Evolutionary conservation across 2,329 filamentous ascomycete genomes (phyloP).

Genomic region (Penicillium sp.): DNA sequence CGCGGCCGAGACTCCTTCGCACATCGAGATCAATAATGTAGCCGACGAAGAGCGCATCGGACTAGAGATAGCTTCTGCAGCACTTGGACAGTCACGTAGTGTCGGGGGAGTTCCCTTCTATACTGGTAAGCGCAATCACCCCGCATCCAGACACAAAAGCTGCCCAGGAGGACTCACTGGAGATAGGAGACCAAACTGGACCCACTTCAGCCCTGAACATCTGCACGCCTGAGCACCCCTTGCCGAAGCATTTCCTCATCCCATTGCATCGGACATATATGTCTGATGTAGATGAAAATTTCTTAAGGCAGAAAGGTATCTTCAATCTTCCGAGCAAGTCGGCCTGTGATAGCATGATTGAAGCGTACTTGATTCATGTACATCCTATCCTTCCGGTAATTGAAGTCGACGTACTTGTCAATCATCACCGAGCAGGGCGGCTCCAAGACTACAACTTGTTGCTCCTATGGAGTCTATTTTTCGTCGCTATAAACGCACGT

Average conservation of each 20-base stretch:
- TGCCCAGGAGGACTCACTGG: too few species aligned
- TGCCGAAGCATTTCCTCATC: neutral
- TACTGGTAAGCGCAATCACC: conserved; percentile 16
- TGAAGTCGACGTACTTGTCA: conserved; percentile 33
- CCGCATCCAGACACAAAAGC: too few species aligned
- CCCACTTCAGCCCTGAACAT: conserved; percentile 14
- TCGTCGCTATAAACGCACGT: conserved; percentile 37
- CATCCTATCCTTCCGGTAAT: conserved; percentile 43
- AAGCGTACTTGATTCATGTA: conserved; percentile 31
- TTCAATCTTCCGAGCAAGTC: neutral
- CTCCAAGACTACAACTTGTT: conserved; percentile 36
- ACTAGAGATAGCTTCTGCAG: conserved; percentile 28
- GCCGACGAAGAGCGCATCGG: conserved; percentile 26
- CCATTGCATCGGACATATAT: neutral
- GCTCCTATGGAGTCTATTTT: conserved; percentile 45
- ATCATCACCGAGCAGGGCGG: conserved; percentile 29
- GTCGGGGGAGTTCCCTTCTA: conserved; percentile 28
- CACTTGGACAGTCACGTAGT: conserved; percentile 20
- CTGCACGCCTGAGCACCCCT: neutral
- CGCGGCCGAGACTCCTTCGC: too few species aligned
- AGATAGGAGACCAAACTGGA: conserved; percentile 25
- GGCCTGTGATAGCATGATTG: neutral
- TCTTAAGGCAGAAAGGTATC: neutral
- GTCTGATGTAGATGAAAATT: neutral
- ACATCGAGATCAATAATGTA: too few species aligned